Evolutionary conservation across 495 filamentous ascomycete genomes (phyloP), one percentile per base, ranked within the genome.

Genomic region (Haplographium delicatum): DNA sequence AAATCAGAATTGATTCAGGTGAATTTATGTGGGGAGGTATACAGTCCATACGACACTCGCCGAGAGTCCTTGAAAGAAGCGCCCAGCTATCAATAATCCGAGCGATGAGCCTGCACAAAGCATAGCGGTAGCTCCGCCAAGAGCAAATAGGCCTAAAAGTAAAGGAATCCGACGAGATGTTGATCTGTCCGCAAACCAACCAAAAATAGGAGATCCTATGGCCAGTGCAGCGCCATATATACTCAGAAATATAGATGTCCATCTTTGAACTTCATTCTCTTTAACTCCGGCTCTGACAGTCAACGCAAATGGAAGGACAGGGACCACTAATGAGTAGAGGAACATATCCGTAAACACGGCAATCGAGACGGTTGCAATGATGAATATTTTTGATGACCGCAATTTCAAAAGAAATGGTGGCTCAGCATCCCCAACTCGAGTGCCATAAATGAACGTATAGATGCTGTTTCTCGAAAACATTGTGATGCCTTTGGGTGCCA

Each of bases 231-330:
- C 86, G 31, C 86, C 88, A 60, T 93, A 94, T 18, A 87, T 75
- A 16, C 85, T 83, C 2, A 95, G 67, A 1, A 95, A 74, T 31
- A 91, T 80, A 1, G 87, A 88, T 0, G 84, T 81, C 88, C 88
- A 91, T 56, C 75, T 72, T 69, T 91, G 80, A 56, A 70, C 79
- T 41, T 71, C 59, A 24, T 79, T 69, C 25, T 78, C 66, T 0
- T 74, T 43, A 13, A 93, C 60, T 8, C 81, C 78, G 15, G 75
- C 80, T 58, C 81, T 74, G 10, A 70, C 63, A 19, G 79, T 71
- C 6, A 95, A 68, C 3, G 86, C 82, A 47, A 88, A 91, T 1
- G 89, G 89, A n/a, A 91, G 78, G 6, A 95, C 85, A 0, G 90
- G 23, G 3, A 40, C 9, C 31, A 24, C 35, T 50, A 20, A 9